Base-by-base conservation (phyloP, 257 asterid genomes). In the Mentha longifolia region DNA sequence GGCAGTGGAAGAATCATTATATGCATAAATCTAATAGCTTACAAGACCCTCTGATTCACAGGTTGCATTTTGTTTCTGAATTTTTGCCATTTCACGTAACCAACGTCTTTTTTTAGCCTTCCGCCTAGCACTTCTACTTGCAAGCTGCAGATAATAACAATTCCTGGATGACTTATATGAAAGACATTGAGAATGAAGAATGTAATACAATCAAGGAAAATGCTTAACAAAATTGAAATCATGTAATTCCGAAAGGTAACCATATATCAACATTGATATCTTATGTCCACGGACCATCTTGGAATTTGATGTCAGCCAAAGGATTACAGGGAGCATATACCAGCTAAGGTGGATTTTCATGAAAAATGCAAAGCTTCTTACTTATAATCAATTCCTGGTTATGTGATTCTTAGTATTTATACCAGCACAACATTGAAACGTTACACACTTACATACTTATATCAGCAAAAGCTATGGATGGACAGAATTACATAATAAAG, bases 101-200 rank as follows among this genome's bases (percentile, higher is more conserved):
- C 91, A 89, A 30, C 25, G 76, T 78, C 97, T 82, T 80, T 89
- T 91, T 39, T 71, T 79, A 59, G 68, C 49, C 76, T 88, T 85
- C 66, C 98, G 85, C 72, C 86, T 78, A 62, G 97, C 92, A 85
- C 90, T 89, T 82, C 97, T 91, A 82, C 98, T 93, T 69, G 89
- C 88, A 39, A 35, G 75, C 98, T 93, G 81, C 70, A 72, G 45
- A 72, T 50, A 16, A 72, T 17, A 71, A 67, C 65, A 49, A 42
- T 65, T 67, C 50, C 70, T 61, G 55, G 65, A 73, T 52, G 50
- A 41, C 52, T 61, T 67, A 11, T 59, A 30, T 33, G 67, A 33
- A 76, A 61, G 25, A 50, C 50, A 31, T 33, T 37, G 59, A n/a
- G 59, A 49, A 69, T 59, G 25, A 61, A 31, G 65, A 73, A 61